Percentiles rank a stretch among this genome's conserved stretches.
Conservation (phyloP, 1,139 yeast genomes). For the Kurtzmaniella quercitrusa region DNA sequence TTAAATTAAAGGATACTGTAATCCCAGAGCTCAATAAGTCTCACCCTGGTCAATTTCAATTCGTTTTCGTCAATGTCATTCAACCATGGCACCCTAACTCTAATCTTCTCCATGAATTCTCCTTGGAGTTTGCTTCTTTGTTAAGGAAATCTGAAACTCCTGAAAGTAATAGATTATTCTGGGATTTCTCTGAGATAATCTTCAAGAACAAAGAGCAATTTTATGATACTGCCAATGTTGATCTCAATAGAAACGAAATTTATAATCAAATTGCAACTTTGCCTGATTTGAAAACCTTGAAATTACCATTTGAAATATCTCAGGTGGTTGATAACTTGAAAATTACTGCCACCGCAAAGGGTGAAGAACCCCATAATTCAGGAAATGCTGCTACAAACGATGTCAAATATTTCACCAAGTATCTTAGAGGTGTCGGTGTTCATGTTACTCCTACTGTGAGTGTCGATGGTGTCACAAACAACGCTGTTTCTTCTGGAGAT, state of each 20-base stretch:
- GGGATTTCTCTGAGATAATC: constrained; percentile 56
- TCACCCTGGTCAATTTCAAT: constrained; percentile 50
- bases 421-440: constrained; percentile 71
- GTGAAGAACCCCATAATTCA: constrained; percentile 36
- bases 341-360: constrained; percentile 19
- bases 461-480: constrained; percentile 58
- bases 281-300: constrained; percentile 32
- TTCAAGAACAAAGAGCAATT: constrained; percentile 51
- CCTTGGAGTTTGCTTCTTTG: constrained; percentile 61
- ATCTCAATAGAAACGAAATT: constrained; percentile 53
- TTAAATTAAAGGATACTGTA: constrained; percentile 48
- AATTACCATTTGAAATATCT: constrained; percentile 32
- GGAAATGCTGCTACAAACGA: constrained; percentile 63
- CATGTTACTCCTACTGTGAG: constrained; percentile 85
- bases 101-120: constrained; percentile 63
- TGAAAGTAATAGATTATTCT: constrained; percentile 40
- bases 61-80: constrained; percentile 60
- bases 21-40: constrained; percentile 48
- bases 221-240: constrained; percentile 58
- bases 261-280: constrained; percentile 53
- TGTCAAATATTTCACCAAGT: constrained; percentile 68
- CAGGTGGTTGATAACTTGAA: constrained; percentile 32
- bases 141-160: constrained; percentile 36
- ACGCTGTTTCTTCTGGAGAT: constrained; percentile 34
- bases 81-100: constrained; percentile 90